Base-by-base conservation (phyloP, 1,139 yeast species). In the Pichia sp. region DNA sequence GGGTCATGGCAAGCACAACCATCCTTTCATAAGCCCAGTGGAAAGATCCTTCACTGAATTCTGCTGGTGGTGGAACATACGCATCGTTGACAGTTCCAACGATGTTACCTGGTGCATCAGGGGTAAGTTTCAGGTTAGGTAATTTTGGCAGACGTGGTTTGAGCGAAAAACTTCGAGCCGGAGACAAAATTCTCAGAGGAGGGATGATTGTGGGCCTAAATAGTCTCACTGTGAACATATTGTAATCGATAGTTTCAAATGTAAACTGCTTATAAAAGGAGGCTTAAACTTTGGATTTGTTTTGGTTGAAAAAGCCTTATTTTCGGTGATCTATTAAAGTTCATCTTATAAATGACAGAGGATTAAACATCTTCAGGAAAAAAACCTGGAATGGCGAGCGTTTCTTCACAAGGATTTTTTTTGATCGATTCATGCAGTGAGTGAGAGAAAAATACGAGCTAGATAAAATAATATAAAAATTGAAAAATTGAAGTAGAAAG, bases 11-110 rank as follows among this genome's bases (percentile, higher is more conserved):
- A 41, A 82, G 69, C 21, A 87, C 72, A 36, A 84, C 76, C 8
- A 74, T 56, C 66, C 83, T 78, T 69, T 86, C 93, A 55, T 77
- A 71, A 47, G 83, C 78, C 95, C 95, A 86, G 70, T 85, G 93
- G 59, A 74, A 71, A 10, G 88, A 81, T 30, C 93, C 93, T 58
- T 84, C 83, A 25, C 68, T 58, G 61, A 74, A 79, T 58, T 74
- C 71, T 13, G 83, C 68, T 47, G 72, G 67, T 49, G 93, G 93
- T 8, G 80, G 76, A 7, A 74, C 73, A 62, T 78, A 82, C 22
- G 93, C 87, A 58, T 86, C 93, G 65, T 86, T 86, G 41, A 85
- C 89, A 6, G 86, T 79, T 26, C 91, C 95, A 40, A 82, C 80
- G 50, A 86, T 78, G 66, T 78, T 73, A 42, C 93, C 62, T 53